phyloP scores from a whole-genome alignment of 164 flowering plant genomes.

The Aristolochia contorta region DNA sequence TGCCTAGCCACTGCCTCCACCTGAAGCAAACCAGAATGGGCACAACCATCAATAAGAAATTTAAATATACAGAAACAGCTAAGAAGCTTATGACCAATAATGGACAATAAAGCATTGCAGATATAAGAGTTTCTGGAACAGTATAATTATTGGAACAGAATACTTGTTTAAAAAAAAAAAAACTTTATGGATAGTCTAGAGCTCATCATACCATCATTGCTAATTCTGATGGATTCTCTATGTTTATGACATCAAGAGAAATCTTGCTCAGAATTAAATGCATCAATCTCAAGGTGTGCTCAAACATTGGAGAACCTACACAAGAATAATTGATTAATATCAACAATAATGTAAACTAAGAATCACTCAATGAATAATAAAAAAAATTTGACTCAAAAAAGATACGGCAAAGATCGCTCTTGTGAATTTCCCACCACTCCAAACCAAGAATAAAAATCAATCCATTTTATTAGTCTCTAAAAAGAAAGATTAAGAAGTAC shows the following conservation, averaged over 20 bases:
- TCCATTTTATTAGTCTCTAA: not conserved
- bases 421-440: too few relatives aligned
- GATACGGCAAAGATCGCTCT: not conserved
- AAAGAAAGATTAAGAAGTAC: not conserved
- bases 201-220: conserved; percentile 40
- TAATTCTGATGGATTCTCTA: conserved; percentile 34
- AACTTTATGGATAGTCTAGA: conserved; percentile 5
- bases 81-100: not conserved
- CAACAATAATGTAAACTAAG: not conserved
- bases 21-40: conserved; percentile 22
- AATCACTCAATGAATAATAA: not conserved
- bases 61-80: not conserved
- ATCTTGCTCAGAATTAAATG: conserved; percentile 45
- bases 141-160: not conserved
- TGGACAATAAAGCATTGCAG: not conserved
- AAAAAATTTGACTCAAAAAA: not conserved
- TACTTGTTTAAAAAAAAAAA: not conserved
- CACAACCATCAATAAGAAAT: not conserved
- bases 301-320: conserved; percentile 64
- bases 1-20: conserved; percentile 52
- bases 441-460: not conserved
- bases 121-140: not conserved
- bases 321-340: not conserved
- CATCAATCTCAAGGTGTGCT: conserved; percentile 50
- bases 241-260: conserved; percentile 32